Base-by-base conservation (phyloP, 805 yeast species). In the Blastobotrys attinorum region DNA sequence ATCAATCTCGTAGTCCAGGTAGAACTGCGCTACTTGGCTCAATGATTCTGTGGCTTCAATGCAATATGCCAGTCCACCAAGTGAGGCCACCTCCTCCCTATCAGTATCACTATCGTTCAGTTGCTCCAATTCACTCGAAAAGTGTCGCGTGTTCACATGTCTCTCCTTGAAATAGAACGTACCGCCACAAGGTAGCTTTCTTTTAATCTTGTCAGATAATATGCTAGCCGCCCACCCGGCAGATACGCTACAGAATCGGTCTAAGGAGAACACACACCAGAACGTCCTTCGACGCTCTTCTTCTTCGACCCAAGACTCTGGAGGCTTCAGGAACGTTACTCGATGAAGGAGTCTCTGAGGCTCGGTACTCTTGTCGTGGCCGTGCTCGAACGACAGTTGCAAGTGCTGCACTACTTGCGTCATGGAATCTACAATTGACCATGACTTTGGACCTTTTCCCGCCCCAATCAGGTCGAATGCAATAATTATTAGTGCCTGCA, bases 41-140 rank as follows among this genome's bases (percentile, higher is more conserved):
- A 44, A 22, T 18, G 35, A 33, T 21, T 44, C 47, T 7, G 47
- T 40, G 3, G 47, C 47, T 22, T 44, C 47, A 22, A 40, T 39
- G 15, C 27, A 44, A 27, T 44, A 44, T 16, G 47, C 39, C 40
- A 40, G 16, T 15, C 47, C 47, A 4, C 47, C 47, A 11, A 44
- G 17, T 17, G 39, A 43, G 15, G 31, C 41, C 17, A 15, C 18
- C 16, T 39, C 42, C 11, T 31, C 34, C 8, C 17, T 20, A n/a
- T 34, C 37, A 4, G 16, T 10, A 22, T 43, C 33, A 10, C 8
- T 16, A 7, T 22, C 15, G 4, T 11, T 31, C 11, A 31, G 20
- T 21, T 13, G 15, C 22, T 13, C 11, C 21, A 21, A n/a, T 22
- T 22, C 34, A 6, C 8, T 10, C 6, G 17, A 20, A 16, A 38